These are phyloP conservation scores for Apiospora hydei DNA, from an alignment of 2,329 filamentous ascomycete species.

Conservation along the genomic window DNA sequence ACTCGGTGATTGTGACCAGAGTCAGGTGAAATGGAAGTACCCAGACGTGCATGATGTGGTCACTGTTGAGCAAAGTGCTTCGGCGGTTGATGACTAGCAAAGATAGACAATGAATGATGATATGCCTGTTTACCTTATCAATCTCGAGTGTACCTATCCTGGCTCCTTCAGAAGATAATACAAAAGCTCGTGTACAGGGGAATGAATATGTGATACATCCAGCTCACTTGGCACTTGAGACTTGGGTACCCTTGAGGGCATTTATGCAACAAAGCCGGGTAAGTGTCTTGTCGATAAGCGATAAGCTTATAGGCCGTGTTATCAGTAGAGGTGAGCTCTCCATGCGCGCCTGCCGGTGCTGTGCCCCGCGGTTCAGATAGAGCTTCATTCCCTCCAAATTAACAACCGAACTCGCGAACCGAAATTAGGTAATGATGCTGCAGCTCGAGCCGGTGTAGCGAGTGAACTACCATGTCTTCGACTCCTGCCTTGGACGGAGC, in stretches of 20 bases:
- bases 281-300: neutral
- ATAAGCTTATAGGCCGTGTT: neutral
- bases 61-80: neutral
- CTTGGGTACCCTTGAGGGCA: neutral
- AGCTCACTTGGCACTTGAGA: neutral
- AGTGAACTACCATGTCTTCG: conserved; percentile 25
- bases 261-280: neutral
- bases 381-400: conserved; percentile 12
- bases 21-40: conserved; percentile 16
- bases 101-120: neutral
- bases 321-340: neutral
- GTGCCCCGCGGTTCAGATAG: conserved; percentile 3
- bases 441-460: conserved; percentile 3
- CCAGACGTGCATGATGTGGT: neutral
- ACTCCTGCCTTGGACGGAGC: conserved; percentile 25
- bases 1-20: conserved; percentile 52
- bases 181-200: neutral
- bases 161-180: neutral
- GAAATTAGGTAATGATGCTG: neutral
- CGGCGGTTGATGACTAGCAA: neutral
- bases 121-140: neutral
- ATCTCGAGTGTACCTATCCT: neutral
- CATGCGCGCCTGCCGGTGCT: neutral
- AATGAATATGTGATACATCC: neutral
- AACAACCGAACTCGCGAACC: neutral